These are phyloP conservation scores for Cyathus striatus DNA, from an alignment of 768 basidiomycete species.

Conservation along the genomic window DNA sequence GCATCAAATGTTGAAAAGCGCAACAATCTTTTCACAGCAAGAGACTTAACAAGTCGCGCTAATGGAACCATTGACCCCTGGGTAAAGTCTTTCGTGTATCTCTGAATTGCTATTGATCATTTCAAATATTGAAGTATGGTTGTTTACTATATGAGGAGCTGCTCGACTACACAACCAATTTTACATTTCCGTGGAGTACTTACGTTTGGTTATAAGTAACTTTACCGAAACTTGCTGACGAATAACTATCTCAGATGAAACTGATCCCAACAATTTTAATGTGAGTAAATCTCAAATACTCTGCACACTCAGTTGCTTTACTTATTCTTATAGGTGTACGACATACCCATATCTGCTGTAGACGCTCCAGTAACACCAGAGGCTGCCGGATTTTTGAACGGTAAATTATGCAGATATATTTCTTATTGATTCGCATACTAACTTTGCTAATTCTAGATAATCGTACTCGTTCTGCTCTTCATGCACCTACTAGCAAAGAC, in stretches of 20 bases:
- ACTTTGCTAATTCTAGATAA: constrained; percentile 33
- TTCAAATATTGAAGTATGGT: constrained; percentile 59
- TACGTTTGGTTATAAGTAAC: constrained; percentile 2
- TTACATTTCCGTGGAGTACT: constrained; percentile 60
- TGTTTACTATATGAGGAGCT: constrained; percentile 63
- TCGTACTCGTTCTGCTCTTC: constrained; percentile 52
- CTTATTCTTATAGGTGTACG: not conserved
- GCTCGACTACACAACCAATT: constrained; percentile 70
- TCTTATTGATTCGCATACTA: not conserved
- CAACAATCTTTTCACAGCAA: constrained; percentile 35
- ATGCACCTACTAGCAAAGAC: constrained; percentile 59
- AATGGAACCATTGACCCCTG: constrained; percentile 56
- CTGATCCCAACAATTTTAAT: not conserved
- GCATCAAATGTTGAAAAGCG: constrained; percentile 14
- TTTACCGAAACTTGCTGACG: not conserved
- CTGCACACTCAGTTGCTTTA: too few species aligned
- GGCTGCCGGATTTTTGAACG: constrained; percentile 56
- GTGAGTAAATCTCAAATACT: too few species aligned
- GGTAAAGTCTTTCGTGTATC: constrained; percentile 21
- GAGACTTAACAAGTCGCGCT: constrained; percentile 39
- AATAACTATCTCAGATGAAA: not conserved
- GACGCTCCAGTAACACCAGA: constrained; percentile 31
- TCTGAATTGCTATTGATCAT: not conserved
- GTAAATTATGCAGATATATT: constrained; percentile 24
- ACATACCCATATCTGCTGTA: not conserved